Evolutionary conservation across 352 stramenopile genomes (phyloP).

Genomic region (Phytophthora lateralis): DNA sequence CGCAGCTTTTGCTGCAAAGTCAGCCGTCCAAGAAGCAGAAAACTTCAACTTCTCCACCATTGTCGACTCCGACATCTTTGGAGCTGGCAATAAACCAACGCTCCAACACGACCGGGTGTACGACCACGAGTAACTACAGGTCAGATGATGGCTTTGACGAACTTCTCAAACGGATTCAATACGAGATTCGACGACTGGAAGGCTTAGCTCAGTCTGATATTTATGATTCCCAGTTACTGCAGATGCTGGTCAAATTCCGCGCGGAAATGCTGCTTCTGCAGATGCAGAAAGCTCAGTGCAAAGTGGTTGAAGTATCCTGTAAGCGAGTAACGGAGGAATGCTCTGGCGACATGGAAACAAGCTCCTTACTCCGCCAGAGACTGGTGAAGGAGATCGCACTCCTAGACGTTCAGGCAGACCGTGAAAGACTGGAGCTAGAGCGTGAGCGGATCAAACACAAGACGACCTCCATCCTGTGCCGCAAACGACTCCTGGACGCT

Average conservation of each 20-base stretch:
- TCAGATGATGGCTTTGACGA: conserved; percentile 8
- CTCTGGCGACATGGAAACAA: conserved; percentile 17
- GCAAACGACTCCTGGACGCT: conserved; percentile 40
- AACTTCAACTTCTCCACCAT: conserved; percentile 7
- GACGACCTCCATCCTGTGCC: conserved; percentile 34
- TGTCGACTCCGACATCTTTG: conserved; percentile 6
- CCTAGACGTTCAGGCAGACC: conserved; percentile 31
- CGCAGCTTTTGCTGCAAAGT: background rate
- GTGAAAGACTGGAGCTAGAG: conserved; percentile 43
- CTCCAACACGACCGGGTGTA: background rate
- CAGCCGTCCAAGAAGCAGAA: background rate
- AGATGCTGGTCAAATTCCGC: conserved; percentile 43
- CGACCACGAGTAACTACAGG: background rate
- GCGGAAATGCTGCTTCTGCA: conserved; percentile 34
- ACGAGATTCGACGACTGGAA: conserved; percentile 37
- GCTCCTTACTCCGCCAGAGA: conserved; percentile 23
- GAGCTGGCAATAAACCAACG: conserved; percentile 15
- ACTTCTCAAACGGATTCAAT: conserved; percentile 29
- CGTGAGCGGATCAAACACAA: conserved; percentile 44
- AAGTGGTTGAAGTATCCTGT: background rate
- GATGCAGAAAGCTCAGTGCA: conserved; percentile 20
- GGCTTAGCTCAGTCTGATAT: conserved; percentile 8
- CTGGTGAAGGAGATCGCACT: conserved; percentile 35
- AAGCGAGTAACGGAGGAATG: conserved; percentile 21
- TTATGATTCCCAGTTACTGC: conserved; percentile 42